These are phyloP conservation scores for Plantago rigida DNA, from an alignment of 305 asterid species.

Conservation along the genomic window DNA sequence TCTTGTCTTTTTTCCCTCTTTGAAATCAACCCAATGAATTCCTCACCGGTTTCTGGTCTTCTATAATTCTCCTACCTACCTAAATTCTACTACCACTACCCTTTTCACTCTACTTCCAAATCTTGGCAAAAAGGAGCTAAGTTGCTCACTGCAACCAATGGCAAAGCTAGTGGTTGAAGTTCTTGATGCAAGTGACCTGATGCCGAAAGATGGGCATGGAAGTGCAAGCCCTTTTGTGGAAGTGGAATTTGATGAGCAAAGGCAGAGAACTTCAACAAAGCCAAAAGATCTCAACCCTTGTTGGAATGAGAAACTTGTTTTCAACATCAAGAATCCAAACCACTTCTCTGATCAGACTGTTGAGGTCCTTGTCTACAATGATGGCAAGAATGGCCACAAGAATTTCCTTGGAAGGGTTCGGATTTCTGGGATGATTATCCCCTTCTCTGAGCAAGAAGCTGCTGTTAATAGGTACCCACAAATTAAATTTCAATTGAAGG, in stretches of 20 bases:
- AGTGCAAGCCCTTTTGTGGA: conserved; percentile 74
- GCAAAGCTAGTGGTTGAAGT: conserved; percentile 71
- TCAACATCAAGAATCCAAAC: conserved; percentile 41
- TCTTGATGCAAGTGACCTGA: conserved; percentile 70
- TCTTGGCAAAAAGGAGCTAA: not conserved
- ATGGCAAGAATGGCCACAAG: conserved; percentile 45
- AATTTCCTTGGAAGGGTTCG: conserved; percentile 73
- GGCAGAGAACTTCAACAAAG: conserved; percentile 57
- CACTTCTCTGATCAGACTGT: conserved; percentile 36
- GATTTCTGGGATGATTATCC: conserved; percentile 56
- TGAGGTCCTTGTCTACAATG: conserved; percentile 60
- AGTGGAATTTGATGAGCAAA: conserved; percentile 63
- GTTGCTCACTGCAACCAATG: conserved; percentile 29
- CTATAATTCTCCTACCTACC: conserved; percentile 14
- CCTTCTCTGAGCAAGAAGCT: conserved; percentile 60
- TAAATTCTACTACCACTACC: conserved; percentile 10
- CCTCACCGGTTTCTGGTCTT: conserved; percentile 14
- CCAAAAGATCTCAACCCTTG: conserved; percentile 59
- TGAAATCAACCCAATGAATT: conserved; percentile 1
- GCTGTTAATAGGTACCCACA: conserved; percentile 52
- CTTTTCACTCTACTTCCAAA: conserved; percentile 24
- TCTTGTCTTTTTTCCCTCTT: not conserved
- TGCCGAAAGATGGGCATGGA: conserved; percentile 90
- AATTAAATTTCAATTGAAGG: too few relatives aligned
- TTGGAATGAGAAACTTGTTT: conserved; percentile 71